Base-by-base conservation (phyloP, 257 asterid species). In the Solanum clarkiae region DNA sequence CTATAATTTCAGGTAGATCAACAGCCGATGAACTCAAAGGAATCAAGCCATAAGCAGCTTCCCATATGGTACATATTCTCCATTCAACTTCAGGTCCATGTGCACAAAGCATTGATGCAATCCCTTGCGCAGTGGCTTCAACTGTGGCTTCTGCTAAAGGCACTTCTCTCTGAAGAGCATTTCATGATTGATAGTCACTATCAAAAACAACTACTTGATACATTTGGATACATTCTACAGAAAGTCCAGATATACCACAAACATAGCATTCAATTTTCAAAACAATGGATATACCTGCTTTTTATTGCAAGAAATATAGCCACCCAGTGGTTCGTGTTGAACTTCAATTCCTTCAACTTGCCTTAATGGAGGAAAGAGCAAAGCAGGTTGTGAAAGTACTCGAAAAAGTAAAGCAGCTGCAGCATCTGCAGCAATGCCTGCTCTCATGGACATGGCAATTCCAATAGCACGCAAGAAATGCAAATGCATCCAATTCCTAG, bases 21-120 rank as follows among this genome's bases (percentile, higher is more conserved):
- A 97, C 97, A 32, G 92, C 97, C 54, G 97, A 96, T 85, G 99
- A 96, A 88, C 97, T 93, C 89, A 96, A 88, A 44, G 99, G 99
- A 90, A 97, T 94, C 88, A 97, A 89, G 70, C 99, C 99, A 87
- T 97, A 97, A 80, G 99, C 99, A 85, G 98, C 99, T 95, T 97
- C 99, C 99, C 99, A 97, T 81, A 97, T 94, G 69, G 99, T 97
- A 87, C 99, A 97, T 90, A 97, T 95, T 88, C 99, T 92, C 98
- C 99, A 97, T 88, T 97, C 98, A 68, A 95, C 99, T 92, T 97
- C 99, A 24, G 98, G 98, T 63, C 98, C 99, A 82, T 97, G 98
- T 84, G 99, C 98, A 84, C 99, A 97, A 86, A 97, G 99, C 99
- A 97, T 95, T 17, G 99, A 97, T 49, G 99, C 98, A 91, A 97